Base-by-base conservation (phyloP, 1,139 yeast species). In the Taiozyma sp. region DNA sequence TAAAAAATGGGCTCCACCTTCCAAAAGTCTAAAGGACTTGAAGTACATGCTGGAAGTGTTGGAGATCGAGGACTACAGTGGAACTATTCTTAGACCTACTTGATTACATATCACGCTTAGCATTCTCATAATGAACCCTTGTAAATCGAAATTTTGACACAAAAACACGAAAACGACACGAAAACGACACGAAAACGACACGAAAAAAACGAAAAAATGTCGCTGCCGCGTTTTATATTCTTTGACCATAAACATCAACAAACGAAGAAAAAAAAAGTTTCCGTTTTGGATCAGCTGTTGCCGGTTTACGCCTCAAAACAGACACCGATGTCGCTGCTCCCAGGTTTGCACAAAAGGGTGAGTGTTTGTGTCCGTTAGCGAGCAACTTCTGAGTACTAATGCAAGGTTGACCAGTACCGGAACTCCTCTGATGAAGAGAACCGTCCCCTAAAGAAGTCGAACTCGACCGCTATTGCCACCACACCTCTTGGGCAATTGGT, bases 1-100 rank as follows among this genome's bases (percentile, higher is more conserved):
- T 55, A 58, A 60, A 13, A 30, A 47, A 0, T 78, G 82, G 81
- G 70, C 70, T 19, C 76, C 78, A 1, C 60, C 62, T 14, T 54
- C 63, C 1, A 66, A 67, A 39, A 59, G 53, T 9, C 69, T 76
- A 71, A 70, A 68, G 49, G 81, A 76, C 14, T 53, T 76, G 43
- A 72, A 71, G 57, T 69, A 65, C 54, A 61, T 62, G 64, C 45
- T 62, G 44, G 65, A 62, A 43, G 65, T 62, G 13, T 45, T 61
- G 27, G 50, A 51, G 24, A 52, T 61, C 22, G 62, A 57, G 10
- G 64, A 61, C 23, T 61, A 61, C 43, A 57, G 57, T 44, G 52
- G 51, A 14, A 48, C 54, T 4, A 51, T 57, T 8, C 43, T 40
- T 16, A 23, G 43, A 24, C 41, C 41, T 19, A 19, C 19, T 38